Conservation (phyloP, 2,329 filamentous ascomycete species). For the Ophiostoma ips region DNA sequence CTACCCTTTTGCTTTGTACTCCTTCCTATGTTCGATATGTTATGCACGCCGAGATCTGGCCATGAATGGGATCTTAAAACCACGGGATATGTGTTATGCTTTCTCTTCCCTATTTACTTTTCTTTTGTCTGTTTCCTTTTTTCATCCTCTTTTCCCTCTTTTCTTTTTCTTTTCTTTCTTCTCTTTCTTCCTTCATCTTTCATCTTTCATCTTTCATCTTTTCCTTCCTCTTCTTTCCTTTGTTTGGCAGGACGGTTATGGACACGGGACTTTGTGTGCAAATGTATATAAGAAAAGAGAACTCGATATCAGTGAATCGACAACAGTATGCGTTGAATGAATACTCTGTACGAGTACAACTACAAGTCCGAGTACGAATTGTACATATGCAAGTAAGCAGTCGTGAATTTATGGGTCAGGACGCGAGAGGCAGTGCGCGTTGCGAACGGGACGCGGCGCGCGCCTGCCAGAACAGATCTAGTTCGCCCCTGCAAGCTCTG, state of each 20-base stretch:
- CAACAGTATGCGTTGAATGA: not conserved
- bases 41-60: not conserved
- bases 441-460: not conserved
- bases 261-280: not conserved
- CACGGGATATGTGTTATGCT: not conserved
- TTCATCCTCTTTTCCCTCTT: not conserved
- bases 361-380: too few species aligned
- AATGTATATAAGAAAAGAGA: slow-evolving; percentile 1
- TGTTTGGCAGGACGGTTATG: not conserved
- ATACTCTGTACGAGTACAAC: not conserved
- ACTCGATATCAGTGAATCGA: not conserved
- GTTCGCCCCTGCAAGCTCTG: not conserved
- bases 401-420: not conserved
- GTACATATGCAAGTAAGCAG: too few species aligned
- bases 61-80: not conserved
- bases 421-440: not conserved
- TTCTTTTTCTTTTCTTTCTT: not conserved
- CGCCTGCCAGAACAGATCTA: not conserved
- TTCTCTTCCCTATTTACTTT: not conserved
- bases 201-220: not conserved
- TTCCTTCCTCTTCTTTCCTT: not conserved
- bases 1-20: not conserved
- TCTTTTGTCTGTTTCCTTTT: too few species aligned
- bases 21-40: not conserved
- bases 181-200: not conserved